Base-by-base conservation (phyloP, 345 rosid genomes). In the Cochlearia excelsa region DNA sequence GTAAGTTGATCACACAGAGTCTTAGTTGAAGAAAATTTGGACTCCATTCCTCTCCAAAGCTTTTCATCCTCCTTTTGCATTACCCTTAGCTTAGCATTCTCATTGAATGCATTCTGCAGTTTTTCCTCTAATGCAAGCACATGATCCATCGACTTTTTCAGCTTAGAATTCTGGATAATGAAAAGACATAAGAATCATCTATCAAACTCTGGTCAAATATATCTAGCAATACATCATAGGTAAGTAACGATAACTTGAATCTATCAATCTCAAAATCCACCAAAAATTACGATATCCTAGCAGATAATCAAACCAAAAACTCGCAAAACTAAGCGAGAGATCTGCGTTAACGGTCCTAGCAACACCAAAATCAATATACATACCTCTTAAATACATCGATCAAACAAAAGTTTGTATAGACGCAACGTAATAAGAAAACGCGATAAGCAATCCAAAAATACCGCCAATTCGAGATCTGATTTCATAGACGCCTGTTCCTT, bases 51-150 rank as follows among this genome's bases (percentile, higher is more conserved):
- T 75, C 73, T 83, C 99, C 99, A 93, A 35, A 89, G 84, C 78
- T 89, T 93, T 63, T 89, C 88, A 59, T 89, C 90, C 70, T 89
- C 97, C 59, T 82, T 93, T 75, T 86, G 94, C 84, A 77, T 89
- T 45, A 82, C 89, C 63, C 79, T 83, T 56, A 89, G 86, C 78
- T 89, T 87, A 35, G 94, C 85, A 73, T 93, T 93, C 74, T 93
- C 99, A 48, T 85, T 87, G 43, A 82, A 82, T 53, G 97, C 85
- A 70, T 70, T 85, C 79, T 89, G 99, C 66, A 89, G 76, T 71
- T 89, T 88, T 38, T 82, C 95, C 82, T 86, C 97, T 53, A 92
- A 74, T 7, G 66, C 69, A 58, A 47, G 74, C 75, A 81, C 69
- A 65, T 75, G 77, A 49, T 86, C 95, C 67, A 63, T 56, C 26